Base-by-base conservation (phyloP, 352 stramenopile genomes). In the Pythium brassicae region DNA sequence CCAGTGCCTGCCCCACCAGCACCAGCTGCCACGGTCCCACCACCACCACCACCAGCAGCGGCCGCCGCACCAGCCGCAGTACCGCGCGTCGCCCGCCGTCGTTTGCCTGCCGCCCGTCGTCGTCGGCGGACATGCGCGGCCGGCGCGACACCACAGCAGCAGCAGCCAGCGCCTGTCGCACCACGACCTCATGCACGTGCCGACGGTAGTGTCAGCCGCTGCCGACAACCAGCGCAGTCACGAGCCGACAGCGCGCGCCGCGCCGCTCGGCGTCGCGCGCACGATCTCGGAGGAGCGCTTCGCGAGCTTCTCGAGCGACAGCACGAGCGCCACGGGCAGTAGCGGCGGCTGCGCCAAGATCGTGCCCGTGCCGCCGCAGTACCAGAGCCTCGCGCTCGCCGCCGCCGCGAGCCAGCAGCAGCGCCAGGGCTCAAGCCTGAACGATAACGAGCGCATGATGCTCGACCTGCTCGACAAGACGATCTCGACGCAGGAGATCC, bases 381-480 rank as follows among this genome's bases (percentile, higher is more conserved):
- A 46, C 7, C 57, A 77, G 34, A 37, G 15, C 58, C 55, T 26
- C n/a, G 7, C 25, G 15, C 37, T 69, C 17, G n/a, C n/a, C n/a
- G n/a, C n/a, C n/a, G 43, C 66, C 14, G 50, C 62, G 52, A 23
- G 63, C 9, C 63, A 67, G 34, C 50, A 78, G 32, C 53, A 69
- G 11, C 56, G 35, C 1, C 59, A 78, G n/a, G 49, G 55, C 0
- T 76, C 70, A 4, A 61, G 66, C 40, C 57, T 86, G 25, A 87
- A 90, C 52, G 57, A 77, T 50, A 86, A 87, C 34, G 75, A 87
- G 51, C 77, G 79, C 56, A 74, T 87, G 71, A 76, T 92, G 64
- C 64, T 89, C 52, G 77, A 88, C 42, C 61, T 92, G 34, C 66
- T 92, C 26, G 78, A 89, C 65, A 84, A 85, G 57, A 92, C 82